Evolutionary conservation across 371 early-diverging fungal species (phyloP), one percentile per base, ranked within the genome.

Genomic region (Mortierella sp.): DNA sequence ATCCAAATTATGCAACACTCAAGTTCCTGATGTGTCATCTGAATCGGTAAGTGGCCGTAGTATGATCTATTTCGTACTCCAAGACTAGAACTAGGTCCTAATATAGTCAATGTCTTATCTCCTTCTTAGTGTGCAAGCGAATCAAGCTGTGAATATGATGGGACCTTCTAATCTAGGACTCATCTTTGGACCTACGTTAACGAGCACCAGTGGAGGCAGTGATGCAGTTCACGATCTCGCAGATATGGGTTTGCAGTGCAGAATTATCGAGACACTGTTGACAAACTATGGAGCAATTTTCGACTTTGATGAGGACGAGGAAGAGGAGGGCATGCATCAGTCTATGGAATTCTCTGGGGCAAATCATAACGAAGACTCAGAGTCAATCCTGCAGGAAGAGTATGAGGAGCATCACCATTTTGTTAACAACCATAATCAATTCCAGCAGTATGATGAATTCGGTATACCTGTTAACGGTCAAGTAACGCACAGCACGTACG

Each of bases 141-240:
- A 93, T 67, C 94, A 95, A 72, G 86, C 85, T 18, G 88, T 88
- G 18, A 98, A 97, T 73, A 94, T 93, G 86, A 98, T 98, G 98
- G 91, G 89, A 11, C 85, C 89, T 6, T 86, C 89, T 40, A 97
- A 97, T 71, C 79, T 98, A 58, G 88, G 96, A 11, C 96, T 98
- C 43, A 93, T 95, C 20, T 95, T 95, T 86, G 97, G 97, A 3
- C 94, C 98, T 28, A 96, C 97, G 8, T 78, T 98, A 22, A 87
- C 97, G 83, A 93, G 89, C 58, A 85, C 88, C 18, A 78, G 75
- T 49, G 75, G 64, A 28, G 83, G 71, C 39, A 64, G 54, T 4
- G 75, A 75, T 40, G 83, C 73, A n/a, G 69, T 77, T 43, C 51
- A 68, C 6, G 73, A 86, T 30, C 76, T 88, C 8, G 87, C 86